These are phyloP conservation scores for Letharia columbiana DNA, from an alignment of 495 filamentous ascomycete genomes.

Conservation along the genomic window DNA sequence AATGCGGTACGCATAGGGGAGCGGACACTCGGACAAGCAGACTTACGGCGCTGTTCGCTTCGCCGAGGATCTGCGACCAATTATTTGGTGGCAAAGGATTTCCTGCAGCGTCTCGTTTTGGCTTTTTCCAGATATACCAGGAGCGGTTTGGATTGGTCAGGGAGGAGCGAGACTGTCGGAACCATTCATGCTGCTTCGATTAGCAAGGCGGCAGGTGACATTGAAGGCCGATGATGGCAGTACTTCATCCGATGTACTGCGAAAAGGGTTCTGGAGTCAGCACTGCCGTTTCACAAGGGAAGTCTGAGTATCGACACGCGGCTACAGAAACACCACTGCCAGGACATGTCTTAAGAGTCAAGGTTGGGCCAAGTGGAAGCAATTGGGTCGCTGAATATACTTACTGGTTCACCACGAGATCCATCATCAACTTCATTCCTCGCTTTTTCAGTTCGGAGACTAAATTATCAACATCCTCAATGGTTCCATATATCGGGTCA, in stretches of 20 bases:
- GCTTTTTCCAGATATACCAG: slow-evolving; percentile 54
- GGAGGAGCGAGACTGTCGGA: slow-evolving; percentile 43
- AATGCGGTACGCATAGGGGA: background rate
- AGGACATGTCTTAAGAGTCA: background rate
- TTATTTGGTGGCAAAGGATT: slow-evolving; percentile 50
- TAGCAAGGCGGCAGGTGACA: background rate
- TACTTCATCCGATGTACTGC: slow-evolving; percentile 38
- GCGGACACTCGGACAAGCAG: background rate
- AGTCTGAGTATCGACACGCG: background rate
- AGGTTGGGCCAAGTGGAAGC: background rate
- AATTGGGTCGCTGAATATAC: background rate
- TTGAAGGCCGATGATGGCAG: background rate
- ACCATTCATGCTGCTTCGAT: slow-evolving; percentile 44
- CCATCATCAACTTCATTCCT: slow-evolving; percentile 47
- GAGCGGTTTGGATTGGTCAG: slow-evolving; percentile 42
- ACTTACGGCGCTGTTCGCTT: slow-evolving; percentile 35
- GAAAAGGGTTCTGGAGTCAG: background rate
- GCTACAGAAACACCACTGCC: background rate
- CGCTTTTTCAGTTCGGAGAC: slow-evolving; percentile 41
- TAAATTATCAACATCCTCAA: slow-evolving; percentile 46
- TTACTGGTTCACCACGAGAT: slow-evolving; percentile 50
- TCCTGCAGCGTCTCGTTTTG: slow-evolving; percentile 42
- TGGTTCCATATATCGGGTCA: slow-evolving; percentile 45
- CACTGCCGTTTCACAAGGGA: background rate
- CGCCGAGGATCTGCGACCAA: slow-evolving; percentile 47